These are phyloP conservation scores for Cyberlindnera samutprakarnensis DNA, from an alignment of 805 yeast genomes.

Conservation along the genomic window DNA sequence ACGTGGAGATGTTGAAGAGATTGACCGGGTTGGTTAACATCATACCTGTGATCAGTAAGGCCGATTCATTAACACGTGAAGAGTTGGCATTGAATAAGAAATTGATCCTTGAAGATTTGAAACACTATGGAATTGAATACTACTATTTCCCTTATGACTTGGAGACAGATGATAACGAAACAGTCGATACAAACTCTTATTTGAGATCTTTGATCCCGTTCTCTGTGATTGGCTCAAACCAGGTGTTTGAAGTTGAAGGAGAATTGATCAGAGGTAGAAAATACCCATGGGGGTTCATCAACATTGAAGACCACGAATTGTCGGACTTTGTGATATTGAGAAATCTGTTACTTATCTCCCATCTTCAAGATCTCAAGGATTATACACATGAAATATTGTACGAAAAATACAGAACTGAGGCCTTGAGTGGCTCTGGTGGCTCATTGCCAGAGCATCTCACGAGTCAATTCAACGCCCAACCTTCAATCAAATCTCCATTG, in stretches of 20 bases:
- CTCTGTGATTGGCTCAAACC: constrained; percentile 64
- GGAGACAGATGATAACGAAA: constrained; percentile 49
- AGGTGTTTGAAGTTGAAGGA: constrained; percentile 42
- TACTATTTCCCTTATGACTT: constrained; percentile 64
- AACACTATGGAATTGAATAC: constrained; percentile 60
- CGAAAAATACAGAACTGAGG: constrained; percentile 86
- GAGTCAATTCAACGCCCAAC: constrained; percentile 12
- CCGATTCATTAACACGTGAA: constrained; percentile 76
- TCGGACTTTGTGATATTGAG: constrained; percentile 78
- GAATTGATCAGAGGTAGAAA: constrained; percentile 39
- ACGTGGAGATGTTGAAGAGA: constrained; percentile 69
- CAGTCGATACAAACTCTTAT: constrained; percentile 56
- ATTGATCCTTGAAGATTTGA: constrained; percentile 71
- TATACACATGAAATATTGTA: constrained; percentile 80
- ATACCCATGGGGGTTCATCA: constrained; percentile 54
- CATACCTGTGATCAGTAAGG: constrained; percentile 79
- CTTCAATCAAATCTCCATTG: constrained; percentile 17
- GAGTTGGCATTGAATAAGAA: constrained; percentile 71
- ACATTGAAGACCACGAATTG: constrained; percentile 62
- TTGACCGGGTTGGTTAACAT: constrained; percentile 76
- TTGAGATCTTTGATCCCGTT: constrained; percentile 60
- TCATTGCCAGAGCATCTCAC: constrained; percentile 28
- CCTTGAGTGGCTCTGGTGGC: constrained; percentile 65
- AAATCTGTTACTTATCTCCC: constrained; percentile 74
- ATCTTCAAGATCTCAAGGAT: constrained; percentile 83